Evolutionary conservation across 2,329 filamentous ascomycete genomes (phyloP), one percentile per base, ranked within the genome.

Genomic region (Aureobasidium lini): DNA sequence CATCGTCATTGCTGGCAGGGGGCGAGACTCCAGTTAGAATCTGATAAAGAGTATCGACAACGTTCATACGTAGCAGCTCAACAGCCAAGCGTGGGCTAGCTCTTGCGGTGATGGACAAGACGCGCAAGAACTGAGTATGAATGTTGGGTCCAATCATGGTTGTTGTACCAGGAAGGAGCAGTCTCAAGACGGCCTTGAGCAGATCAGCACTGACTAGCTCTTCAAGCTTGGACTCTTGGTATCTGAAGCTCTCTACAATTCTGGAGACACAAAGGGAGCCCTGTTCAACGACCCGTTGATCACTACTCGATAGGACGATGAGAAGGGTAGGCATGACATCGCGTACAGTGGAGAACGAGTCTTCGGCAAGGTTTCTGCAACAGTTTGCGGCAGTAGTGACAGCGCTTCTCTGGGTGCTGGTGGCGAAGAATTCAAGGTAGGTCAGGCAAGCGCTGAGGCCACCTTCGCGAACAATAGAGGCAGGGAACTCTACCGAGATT

Each of bases 311-410:
- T 40, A 99, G 79, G 13, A 97, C 94, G 68, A 91, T 90, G 61
- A 95, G 84, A 34, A 99, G 81, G 29, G 90, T 96, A 6, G 92
- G 92, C 94, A 99, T 99, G 43, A 96, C 94, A 73, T 96, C 92
- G 69, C 87, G 85, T 50, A 99, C 89, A 9, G 95, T 92, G 1
- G 85, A 79, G 69, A 99, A 99, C 0, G 90, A 95, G 68, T 97
- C 94, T 66, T 93, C 88, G 1, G 92, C 90, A 16, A 99, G 94
- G 70, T 96, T 96, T 63, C 94, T 89, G 72, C 95, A 99, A 76
- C 94, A 99, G 70, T 99, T 99, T 59, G 94, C 95, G 9, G 95
- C 94, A 11, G 93, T 99, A 3, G 92, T 97, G 7, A 99, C 94
- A 6, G 94, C 94, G 13, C 93, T 96, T 64, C 94, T 85, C 74